Evolutionary conservation across 1,284 basidiomycete species (phyloP), one percentile per base, ranked within the genome.

Genomic region (Filobasidium uniguttulatum): DNA sequence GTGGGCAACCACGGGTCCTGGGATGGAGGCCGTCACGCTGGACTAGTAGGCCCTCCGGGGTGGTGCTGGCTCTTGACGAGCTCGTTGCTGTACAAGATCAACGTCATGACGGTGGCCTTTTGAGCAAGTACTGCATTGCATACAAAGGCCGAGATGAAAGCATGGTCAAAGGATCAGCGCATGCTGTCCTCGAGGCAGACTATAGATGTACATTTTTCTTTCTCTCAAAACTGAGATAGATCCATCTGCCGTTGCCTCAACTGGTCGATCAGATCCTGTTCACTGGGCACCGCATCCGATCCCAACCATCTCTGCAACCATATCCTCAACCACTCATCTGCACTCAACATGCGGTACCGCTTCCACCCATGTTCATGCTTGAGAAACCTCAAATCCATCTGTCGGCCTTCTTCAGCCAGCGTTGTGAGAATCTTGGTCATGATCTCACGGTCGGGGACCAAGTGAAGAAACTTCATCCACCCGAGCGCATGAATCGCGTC

Each of bases 1-100:
- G 0, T 91, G 85, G 85, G 83, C 65, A 4, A 17, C 40, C 3
- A 26, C 29, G 12, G 40, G 40, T 3, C 12, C 19, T 19, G 20
- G n/a, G 10, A 10, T 33, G 31, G 31, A 33, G 31, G n/a, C 31
- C 10, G 10, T 33, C n/a, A n/a, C n/a, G n/a, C n/a, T n/a, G n/a
- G n/a, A n/a, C n/a, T n/a, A n/a, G n/a, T n/a, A n/a, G n/a, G n/a
- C n/a, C n/a, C n/a, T n/a, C n/a, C n/a, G n/a, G n/a, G n/a, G n/a
- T n/a, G n/a, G n/a, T n/a, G n/a, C n/a, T n/a, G n/a, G n/a, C n/a
- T n/a, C n/a, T n/a, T n/a, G n/a, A n/a, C n/a, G n/a, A n/a, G n/a
- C n/a, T n/a, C n/a, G n/a, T n/a, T n/a, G n/a, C n/a, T n/a, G n/a
- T n/a, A n/a, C n/a, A n/a, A n/a, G n/a, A n/a, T n/a, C n/a, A n/a